Percentiles rank a stretch among this genome's conserved stretches.
These are phyloP conservation scores for Irpex rosettiformis DNA, from an alignment of 1,284 basidiomycete species.

Conservation along the genomic window DNA sequence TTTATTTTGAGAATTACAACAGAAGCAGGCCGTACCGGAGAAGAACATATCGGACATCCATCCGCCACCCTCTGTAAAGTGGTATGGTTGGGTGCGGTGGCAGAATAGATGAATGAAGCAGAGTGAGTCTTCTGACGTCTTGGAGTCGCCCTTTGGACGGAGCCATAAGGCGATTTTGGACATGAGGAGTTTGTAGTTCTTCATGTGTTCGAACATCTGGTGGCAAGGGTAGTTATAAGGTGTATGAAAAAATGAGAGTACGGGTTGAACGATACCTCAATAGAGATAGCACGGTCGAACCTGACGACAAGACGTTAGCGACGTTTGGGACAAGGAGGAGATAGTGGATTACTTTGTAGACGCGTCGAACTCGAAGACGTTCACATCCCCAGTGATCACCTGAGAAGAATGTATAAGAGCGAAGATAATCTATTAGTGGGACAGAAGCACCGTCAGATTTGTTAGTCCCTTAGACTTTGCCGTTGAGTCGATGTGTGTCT, in stretches of 20 bases:
- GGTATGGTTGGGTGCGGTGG: constrained; percentile 64
- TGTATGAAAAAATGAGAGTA: background rate
- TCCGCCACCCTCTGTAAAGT: constrained; percentile 71
- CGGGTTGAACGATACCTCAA: constrained; percentile 44
- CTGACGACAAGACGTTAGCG: constrained; percentile 29
- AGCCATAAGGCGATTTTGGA: constrained; percentile 71
- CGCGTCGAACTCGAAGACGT: constrained; percentile 56
- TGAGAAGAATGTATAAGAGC: constrained; percentile 19
- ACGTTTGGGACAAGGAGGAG: background rate
- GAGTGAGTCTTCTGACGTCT: constrained; percentile 38
- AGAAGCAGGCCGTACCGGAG: constrained; percentile 40
- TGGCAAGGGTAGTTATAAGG: background rate
- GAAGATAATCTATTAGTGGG: background rate
- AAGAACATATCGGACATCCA: constrained; percentile 84
- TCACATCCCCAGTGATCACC: constrained; percentile 75
- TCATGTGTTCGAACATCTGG: constrained; percentile 86
- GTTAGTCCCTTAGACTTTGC: constrained; percentile 51
- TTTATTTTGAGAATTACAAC: constrained; percentile 1
- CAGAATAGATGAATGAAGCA: constrained; percentile 80
- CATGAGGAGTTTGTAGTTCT: constrained; percentile 69
- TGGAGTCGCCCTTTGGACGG: constrained; percentile 34
- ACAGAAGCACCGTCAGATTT: constrained; percentile 48
- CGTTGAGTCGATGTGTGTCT: constrained; percentile 57
- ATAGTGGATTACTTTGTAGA: constrained; percentile 39
- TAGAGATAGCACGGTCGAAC: constrained; percentile 74